Evolutionary conservation across 176 grass and related monocot genomes (phyloP), one percentile per base, ranked within the genome.

Genomic region (Tillandsia leiboldiana): DNA sequence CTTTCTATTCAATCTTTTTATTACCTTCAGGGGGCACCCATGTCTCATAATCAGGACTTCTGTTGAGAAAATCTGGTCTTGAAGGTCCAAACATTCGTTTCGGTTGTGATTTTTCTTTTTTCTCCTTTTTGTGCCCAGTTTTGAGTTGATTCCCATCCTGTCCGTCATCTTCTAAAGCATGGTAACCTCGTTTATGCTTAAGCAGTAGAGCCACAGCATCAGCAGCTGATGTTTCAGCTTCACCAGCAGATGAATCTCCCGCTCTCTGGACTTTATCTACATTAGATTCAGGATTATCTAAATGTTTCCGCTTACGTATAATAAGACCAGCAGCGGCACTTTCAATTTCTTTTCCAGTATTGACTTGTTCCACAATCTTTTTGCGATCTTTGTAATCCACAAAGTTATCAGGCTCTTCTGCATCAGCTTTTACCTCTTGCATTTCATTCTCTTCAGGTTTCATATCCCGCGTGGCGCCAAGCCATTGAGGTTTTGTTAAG

Each of bases 11-110:
- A 48, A 63, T 50, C 67, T 53, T 28, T 52, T 26, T 2, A 77
- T 81, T 81, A 93, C 94, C 94, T 86, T 99, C 79, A 62, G 94
- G 94, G 69, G 94, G 94, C 69, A 99, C 84, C 94, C 94, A 99
- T 26, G 86, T 76, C 69, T 99, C 89, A 79, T 85, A 70, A 75
- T 88, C 86, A 52, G 75, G 64, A 49, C 49, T 77, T 0, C 10
- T 59, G 8, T 87, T 84, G 52, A 93, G 84, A 73, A 99, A 99
- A 74, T 82, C 87, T 49, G 89, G 89, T 82, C 79, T 99, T 26
- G 83, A 83, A 49, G 94, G 89, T 24, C 94, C 94, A 64, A 93
- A 17, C 3, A 88, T 80, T 7, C 87, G 81, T 81, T 87, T 99
- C 12, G 42, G 1, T 54, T 77, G 50, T 79, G 83, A 84, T 69